These are phyloP conservation scores for Phoma sp. DNA, from an alignment of 2,329 filamentous ascomycete genomes.

Conservation along the genomic window DNA sequence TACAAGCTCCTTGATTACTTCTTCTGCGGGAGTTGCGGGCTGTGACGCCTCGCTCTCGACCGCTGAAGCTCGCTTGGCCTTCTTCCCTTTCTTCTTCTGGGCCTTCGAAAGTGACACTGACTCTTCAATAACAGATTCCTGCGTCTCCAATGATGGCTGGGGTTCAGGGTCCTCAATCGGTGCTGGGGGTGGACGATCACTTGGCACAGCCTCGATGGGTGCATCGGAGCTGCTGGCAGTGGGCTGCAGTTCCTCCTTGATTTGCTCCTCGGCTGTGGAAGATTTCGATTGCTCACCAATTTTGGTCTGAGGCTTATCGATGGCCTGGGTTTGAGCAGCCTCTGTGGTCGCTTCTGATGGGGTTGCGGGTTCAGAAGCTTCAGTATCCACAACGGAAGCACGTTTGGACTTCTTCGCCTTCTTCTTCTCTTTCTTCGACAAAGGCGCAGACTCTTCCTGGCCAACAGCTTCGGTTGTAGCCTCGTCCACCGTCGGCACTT, in stretches of 20 bases:
- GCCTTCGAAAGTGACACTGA: slow-evolving; percentile 32
- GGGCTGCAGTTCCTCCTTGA: not conserved
- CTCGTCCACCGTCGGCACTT: not conserved
- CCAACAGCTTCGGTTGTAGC: not conserved
- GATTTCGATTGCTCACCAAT: not conserved
- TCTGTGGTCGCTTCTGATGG: not conserved
- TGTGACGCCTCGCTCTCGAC: slow-evolving; percentile 21
- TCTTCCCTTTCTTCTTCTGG: slow-evolving; percentile 41
- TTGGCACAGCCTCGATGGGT: slow-evolving; percentile 6
- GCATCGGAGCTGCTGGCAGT: not conserved
- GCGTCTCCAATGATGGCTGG: not conserved
- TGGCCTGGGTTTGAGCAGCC: not conserved
- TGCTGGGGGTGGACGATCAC: slow-evolving; percentile 12
- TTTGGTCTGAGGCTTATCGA: not conserved
- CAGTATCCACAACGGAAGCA: not conserved
- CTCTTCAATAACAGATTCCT: not conserved
- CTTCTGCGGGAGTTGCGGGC: slow-evolving; percentile 17
- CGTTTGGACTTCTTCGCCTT: slow-evolving; percentile 34
- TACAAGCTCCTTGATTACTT: slow-evolving; percentile 11
- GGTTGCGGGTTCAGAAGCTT: not conserved
- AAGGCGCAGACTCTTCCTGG: slow-evolving; percentile 11
- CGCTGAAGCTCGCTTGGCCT: slow-evolving; percentile 32
- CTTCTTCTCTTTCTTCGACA: slow-evolving; percentile 35
- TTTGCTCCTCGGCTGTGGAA: not conserved
- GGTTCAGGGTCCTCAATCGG: slow-evolving; percentile 2